phyloP scores from a whole-genome alignment of 331 rosid genomes.

The Saraca asoca region DNA sequence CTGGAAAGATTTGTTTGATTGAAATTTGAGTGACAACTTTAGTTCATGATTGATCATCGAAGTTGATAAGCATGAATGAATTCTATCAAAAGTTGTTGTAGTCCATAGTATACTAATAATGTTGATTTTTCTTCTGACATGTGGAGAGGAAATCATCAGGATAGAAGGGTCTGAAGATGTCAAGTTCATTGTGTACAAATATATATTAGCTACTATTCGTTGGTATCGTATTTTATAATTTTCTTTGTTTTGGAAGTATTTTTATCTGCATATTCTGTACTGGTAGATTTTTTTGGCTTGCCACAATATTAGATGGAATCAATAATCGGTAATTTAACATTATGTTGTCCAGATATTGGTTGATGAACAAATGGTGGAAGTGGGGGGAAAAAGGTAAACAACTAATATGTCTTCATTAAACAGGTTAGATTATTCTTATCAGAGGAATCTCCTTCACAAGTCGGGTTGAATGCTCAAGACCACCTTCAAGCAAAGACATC shows the following conservation, averaged over 20 bases:
- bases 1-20: neutral
- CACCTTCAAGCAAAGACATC: conserved; percentile 90
- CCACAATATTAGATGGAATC: neutral
- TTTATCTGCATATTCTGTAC: conserved; percentile 10
- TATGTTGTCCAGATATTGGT: conserved; percentile 20
- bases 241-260: conserved; percentile 22
- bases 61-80: conserved; percentile 7
- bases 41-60: neutral
- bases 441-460: conserved; percentile 88
- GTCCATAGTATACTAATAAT: neutral
- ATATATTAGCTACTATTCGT: neutral
- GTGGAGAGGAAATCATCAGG: neutral
- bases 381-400: neutral
- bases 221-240: conserved; percentile 10
- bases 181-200: conserved; percentile 21
- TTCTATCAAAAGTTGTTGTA: conserved; percentile 2
- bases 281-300: neutral
- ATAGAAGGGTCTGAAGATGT: neutral
- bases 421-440: conserved; percentile 84
- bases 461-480: conserved; percentile 82
- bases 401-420: conserved; percentile 24
- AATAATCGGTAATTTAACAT: conserved; percentile 14
- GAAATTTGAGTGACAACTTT: conserved; percentile 10
- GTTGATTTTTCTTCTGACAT: neutral
- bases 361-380: conserved; percentile 24